These are phyloP conservation scores for Theobroma cacao DNA, from an alignment of 345 rosid genomes.

Conservation along the genomic window DNA sequence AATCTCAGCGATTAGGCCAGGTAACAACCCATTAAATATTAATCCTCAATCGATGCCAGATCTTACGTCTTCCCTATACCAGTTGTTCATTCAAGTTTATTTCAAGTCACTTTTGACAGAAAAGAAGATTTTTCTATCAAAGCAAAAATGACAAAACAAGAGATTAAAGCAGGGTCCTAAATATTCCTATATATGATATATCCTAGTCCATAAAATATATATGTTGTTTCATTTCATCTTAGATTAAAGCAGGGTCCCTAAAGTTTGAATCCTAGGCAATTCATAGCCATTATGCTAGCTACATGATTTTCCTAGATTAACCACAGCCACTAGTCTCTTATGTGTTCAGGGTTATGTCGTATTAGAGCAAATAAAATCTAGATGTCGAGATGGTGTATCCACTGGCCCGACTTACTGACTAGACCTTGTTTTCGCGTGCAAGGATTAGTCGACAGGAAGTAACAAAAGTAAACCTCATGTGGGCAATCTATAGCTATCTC, in stretches of 20 bases:
- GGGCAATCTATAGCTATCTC: background rate
- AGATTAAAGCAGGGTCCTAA: background rate
- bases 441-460: background rate
- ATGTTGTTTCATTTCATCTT: background rate
- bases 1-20: background rate
- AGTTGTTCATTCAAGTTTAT: slow-evolving; percentile 2
- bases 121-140: background rate
- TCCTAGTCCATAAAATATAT: background rate
- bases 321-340: background rate
- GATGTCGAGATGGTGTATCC: background rate
- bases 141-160: background rate
- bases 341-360: background rate
- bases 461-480: background rate
- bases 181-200: no score
- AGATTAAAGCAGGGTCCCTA: background rate
- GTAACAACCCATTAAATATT: background rate
- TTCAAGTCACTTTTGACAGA: background rate
- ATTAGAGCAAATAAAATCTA: slow-evolving; percentile 11
- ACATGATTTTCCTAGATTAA: background rate
- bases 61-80: background rate
- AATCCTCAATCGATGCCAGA: background rate
- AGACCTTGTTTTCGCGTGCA: background rate
- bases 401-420: background rate
- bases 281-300: background rate
- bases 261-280: background rate